phyloP scores from a whole-genome alignment of 129 eudicot genomes.

The Solidago caesia region DNA sequence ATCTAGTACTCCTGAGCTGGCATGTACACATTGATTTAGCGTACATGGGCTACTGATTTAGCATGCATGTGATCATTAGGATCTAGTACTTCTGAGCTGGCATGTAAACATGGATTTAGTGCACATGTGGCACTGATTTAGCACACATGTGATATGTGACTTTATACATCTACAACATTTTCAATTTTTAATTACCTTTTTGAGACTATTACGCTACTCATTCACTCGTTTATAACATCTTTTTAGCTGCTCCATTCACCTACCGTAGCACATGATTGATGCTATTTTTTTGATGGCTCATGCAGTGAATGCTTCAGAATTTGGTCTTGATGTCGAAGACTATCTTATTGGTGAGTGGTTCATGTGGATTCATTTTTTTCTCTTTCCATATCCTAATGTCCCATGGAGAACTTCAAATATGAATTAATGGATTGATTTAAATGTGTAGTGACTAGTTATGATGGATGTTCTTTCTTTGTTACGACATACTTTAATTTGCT shows the following conservation, averaged over 20 bases:
- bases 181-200: background rate
- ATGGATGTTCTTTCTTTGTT: background rate
- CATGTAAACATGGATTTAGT: too few species aligned
- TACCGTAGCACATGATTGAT: background rate
- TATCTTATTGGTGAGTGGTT: constrained; percentile 75
- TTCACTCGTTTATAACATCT: background rate
- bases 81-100: background rate
- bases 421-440: too few species aligned
- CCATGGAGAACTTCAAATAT: background rate
- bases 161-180: background rate
- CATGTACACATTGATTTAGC: background rate
- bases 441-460: too few species aligned
- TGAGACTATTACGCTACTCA: constrained; percentile 6
- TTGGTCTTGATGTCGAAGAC: constrained; percentile 90
- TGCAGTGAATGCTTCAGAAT: constrained; percentile 69
- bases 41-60: too few species aligned
- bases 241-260: background rate
- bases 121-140: too few species aligned
- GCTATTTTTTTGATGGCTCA: constrained; percentile 15
- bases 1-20: background rate
- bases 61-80: background rate
- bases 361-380: background rate
- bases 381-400: background rate
- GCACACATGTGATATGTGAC: background rate
- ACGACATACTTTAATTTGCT: background rate